Evolutionary conservation across 2,329 filamentous ascomycete genomes (phyloP).

Genomic region (Stachybotrys chartarum): DNA sequence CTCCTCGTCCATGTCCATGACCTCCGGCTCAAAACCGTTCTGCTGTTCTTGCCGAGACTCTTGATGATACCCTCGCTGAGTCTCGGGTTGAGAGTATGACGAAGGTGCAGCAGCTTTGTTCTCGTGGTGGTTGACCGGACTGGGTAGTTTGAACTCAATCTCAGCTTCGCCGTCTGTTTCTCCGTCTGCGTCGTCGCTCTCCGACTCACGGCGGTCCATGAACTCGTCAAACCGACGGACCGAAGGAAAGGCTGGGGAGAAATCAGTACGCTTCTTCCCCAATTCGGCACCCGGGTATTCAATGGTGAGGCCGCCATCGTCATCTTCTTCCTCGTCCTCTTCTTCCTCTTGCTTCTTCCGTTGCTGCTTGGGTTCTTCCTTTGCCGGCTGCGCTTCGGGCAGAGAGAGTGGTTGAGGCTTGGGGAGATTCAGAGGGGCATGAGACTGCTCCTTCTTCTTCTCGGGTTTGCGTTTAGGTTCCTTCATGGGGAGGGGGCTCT

Average conservation of each 20-base stretch:
- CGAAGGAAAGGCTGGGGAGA: constrained; percentile 41
- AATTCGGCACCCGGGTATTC: constrained; percentile 50
- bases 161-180: constrained; percentile 42
- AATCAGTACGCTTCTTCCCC: constrained; percentile 27
- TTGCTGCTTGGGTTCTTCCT: constrained; percentile 19
- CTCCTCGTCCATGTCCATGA: constrained; percentile 19
- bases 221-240: constrained; percentile 48
- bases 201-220: constrained; percentile 36
- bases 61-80: not conserved
- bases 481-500: constrained; percentile 17
- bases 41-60: constrained; percentile 9
- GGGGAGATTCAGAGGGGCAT: constrained; percentile 27
- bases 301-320: constrained; percentile 49
- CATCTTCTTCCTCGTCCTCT: constrained; percentile 48
- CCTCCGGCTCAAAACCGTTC: constrained; percentile 12
- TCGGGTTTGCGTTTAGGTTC: constrained; percentile 17
- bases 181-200: constrained; percentile 39
- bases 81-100: not conserved
- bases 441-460: constrained; percentile 24
- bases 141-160: constrained; percentile 44
- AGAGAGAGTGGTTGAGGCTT: constrained; percentile 10
- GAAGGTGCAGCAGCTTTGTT: constrained; percentile 23
- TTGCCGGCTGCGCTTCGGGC: not conserved
- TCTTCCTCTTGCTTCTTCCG: constrained; percentile 37
- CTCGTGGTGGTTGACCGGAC: constrained; percentile 41